Evolutionary conservation across 2,329 filamentous ascomycete genomes (phyloP), one percentile per base, ranked within the genome.

Genomic region (Cladophialophora psammophila): DNA sequence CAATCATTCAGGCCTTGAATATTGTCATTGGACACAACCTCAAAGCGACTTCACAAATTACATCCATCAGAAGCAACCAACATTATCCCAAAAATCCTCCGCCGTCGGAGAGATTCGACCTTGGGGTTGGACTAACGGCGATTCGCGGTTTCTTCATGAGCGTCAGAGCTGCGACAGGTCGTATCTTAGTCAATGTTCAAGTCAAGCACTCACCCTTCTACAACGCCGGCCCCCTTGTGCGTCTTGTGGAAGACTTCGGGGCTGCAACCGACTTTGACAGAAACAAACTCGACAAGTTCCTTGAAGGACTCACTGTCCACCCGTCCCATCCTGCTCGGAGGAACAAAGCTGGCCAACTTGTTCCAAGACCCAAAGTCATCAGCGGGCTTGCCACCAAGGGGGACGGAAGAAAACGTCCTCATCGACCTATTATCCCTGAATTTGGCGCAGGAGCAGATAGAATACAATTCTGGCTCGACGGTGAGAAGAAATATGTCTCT

Each of bases 401-500:
- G 40, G 64, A 66, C 15, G 64, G 64, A 3, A 20, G 5, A 12
- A 10, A 31, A 4, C 42, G 75, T 8, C 48, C 67, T 1, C 75
- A 81, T 55, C 79, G 76, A 1, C 82, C 82, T 0, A 75, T 71
- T 26, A 75, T 81, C 0, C 2, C 64, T 1, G 32, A 52, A 1
- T 73, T 76, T 54, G 85, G 80, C 7, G 84, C 84, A 54, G 82
- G 83, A 0, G 81, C 87, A 0, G 79, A 80, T 10, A 77, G 84
- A 0, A 87, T 90, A 2, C 72, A 82, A 38, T 90, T 90, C 72
- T 88, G 81, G 78, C 68, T 85, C 1, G 76, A 80, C 4, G 55
- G 15, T 2, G 75, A 73, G 0, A 78, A 78, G 0, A 71, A 72
- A 12, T 87, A 85, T 67, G 82, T 87, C 20, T 82, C 78, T 60